phyloP scores from a whole-genome alignment of 2,329 filamentous ascomycete species.

The Paecilomyces sp. region DNA sequence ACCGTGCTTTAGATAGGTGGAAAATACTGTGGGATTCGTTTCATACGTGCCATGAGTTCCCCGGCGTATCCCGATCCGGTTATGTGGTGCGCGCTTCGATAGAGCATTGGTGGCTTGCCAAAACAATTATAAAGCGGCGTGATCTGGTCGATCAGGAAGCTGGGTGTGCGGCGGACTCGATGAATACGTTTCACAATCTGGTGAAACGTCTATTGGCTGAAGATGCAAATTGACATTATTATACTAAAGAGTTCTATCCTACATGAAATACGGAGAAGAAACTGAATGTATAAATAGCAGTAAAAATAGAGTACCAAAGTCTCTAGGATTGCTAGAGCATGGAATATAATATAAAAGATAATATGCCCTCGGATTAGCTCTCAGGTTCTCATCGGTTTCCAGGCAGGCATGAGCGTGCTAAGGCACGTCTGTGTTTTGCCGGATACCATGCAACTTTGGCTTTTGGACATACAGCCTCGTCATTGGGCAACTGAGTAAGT shows the following conservation, averaged over 20 bases:
- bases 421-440: slow-evolving; percentile 13
- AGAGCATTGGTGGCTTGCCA: background rate
- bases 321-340: background rate
- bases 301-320: background rate
- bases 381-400: slow-evolving; percentile 39
- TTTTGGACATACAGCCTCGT: slow-evolving; percentile 34
- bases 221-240: background rate
- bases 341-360: background rate
- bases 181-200: background rate
- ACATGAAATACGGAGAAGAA: background rate
- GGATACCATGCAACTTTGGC: slow-evolving; percentile 42
- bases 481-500: slow-evolving; percentile 21
- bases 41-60: background rate
- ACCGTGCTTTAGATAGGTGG: background rate
- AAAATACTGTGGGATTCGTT: background rate
- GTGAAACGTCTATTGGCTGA: background rate
- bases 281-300: background rate
- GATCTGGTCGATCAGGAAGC: background rate
- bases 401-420: slow-evolving; percentile 14
- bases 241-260: background rate
- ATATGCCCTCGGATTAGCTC: slow-evolving; percentile 39
- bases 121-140: background rate
- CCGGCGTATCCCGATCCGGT: background rate
- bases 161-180: background rate
- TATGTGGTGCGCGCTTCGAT: background rate